phyloP scores from a whole-genome alignment of 2,329 filamentous ascomycete genomes.

The Cercospora citrullina region DNA sequence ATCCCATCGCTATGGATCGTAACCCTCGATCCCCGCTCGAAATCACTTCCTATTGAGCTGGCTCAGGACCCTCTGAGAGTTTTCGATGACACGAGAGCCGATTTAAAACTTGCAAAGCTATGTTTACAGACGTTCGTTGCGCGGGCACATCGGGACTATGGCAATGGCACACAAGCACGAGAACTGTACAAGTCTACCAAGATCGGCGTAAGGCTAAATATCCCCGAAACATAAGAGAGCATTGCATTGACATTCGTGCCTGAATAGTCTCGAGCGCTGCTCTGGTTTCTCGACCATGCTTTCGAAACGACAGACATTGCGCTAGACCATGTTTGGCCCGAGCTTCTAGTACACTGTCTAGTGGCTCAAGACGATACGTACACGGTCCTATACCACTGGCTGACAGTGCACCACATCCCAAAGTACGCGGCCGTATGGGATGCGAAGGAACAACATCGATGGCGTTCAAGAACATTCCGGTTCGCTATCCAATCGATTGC shows the following conservation, averaged over 20 bases:
- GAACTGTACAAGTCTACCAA: neutral
- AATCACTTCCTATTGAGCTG: neutral
- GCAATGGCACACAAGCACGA: neutral
- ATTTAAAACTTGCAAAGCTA: neutral
- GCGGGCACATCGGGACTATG: neutral
- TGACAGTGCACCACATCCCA: neutral
- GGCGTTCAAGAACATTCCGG: neutral
- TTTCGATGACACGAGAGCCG: neutral
- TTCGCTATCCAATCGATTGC: neutral
- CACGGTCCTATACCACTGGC: neutral
- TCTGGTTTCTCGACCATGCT: neutral
- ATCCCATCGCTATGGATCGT: neutral
- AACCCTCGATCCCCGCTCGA: neutral
- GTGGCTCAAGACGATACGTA: neutral
- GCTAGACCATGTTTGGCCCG: neutral
- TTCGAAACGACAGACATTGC: neutral
- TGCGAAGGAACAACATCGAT: neutral
- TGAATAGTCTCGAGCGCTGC: neutral
- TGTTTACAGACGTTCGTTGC: neutral
- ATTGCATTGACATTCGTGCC: neutral
- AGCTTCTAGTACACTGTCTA: neutral
- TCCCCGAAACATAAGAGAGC: neutral
- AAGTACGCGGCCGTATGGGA: neutral
- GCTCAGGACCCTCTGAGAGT: neutral
- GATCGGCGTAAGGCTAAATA: neutral